Evolutionary conservation across 2,329 filamentous ascomycete species (phyloP).

Genomic region (Rhynchosporium agropyri): DNA sequence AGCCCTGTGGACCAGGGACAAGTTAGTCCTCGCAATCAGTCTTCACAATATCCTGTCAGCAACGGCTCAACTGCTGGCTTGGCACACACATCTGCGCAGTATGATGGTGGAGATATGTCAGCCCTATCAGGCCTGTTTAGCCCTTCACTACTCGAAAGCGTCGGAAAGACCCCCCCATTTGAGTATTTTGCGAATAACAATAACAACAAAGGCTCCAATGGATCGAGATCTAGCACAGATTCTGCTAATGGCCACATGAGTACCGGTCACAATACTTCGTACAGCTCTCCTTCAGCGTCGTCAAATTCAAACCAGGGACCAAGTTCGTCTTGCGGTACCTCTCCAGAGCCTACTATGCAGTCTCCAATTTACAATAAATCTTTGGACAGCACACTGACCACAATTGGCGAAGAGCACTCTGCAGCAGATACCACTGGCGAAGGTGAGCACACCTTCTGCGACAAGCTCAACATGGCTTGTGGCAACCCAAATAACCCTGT

Average conservation of each 20-base stretch:
- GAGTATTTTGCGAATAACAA: slow-evolving; percentile 47
- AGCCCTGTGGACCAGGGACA: slow-evolving; percentile 35
- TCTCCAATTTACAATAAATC: slow-evolving; percentile 66
- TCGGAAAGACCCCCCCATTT: slow-evolving; percentile 46
- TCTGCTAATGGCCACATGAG: slow-evolving; percentile 37
- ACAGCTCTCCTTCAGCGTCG: slow-evolving; percentile 66
- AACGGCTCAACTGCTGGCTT: slow-evolving; percentile 42
- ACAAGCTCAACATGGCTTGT: slow-evolving; percentile 59
- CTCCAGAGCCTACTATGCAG: slow-evolving; percentile 73
- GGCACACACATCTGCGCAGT: slow-evolving; percentile 31
- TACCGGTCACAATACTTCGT: slow-evolving; percentile 54
- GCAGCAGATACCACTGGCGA: slow-evolving; percentile 43
- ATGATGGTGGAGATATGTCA: slow-evolving; percentile 48
- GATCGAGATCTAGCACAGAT: slow-evolving; percentile 48
- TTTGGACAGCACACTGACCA: slow-evolving; percentile 60
- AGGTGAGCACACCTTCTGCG: slow-evolving; percentile 57
- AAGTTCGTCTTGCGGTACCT: slow-evolving; percentile 73
- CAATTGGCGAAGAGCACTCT: slow-evolving; percentile 67
- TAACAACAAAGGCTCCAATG: slow-evolving; percentile 45
- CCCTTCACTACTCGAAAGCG: slow-evolving; percentile 53
- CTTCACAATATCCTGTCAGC: slow-evolving; percentile 40
- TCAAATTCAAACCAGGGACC: slow-evolving; percentile 62
- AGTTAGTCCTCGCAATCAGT: slow-evolving; percentile 37
- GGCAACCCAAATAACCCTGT: slow-evolving; percentile 55
- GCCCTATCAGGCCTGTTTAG: slow-evolving; percentile 63